A percentile compares a stretch with the other conserved stretches of the same genome.
phyloP scores from a whole-genome alignment of 495 filamentous ascomycete species.

The Daldinia bambusicola region DNA sequence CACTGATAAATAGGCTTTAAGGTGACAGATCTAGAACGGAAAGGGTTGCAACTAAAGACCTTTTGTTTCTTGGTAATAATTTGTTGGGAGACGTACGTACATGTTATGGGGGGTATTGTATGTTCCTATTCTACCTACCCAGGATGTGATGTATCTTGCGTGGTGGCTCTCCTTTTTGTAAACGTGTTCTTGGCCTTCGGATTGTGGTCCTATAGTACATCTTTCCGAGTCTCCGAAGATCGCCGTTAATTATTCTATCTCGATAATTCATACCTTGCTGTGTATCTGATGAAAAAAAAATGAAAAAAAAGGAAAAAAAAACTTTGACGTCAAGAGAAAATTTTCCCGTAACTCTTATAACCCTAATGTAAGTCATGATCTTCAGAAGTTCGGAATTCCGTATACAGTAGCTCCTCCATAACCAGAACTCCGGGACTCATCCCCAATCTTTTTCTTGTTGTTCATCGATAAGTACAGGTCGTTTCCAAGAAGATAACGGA shows the following conservation, averaged over 20 bases:
- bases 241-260: constrained; percentile 8
- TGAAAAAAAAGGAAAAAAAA: constrained; percentile 31
- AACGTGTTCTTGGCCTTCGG: background rate
- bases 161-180: constrained; percentile 12
- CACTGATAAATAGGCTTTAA: constrained; percentile 36
- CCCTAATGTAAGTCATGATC: constrained; percentile 25
- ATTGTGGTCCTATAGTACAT: background rate
- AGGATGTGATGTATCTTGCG: constrained; percentile 9
- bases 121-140: background rate
- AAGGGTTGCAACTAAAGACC: constrained; percentile 12
- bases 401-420: constrained; percentile 30
- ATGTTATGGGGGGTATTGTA: constrained; percentile 17
- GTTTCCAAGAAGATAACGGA: constrained; percentile 44
- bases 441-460: constrained; percentile 13
- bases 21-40: constrained; percentile 39
- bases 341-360: background rate
- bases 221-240: constrained; percentile 32
- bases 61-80: constrained; percentile 25
- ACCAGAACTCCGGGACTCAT: constrained; percentile 36
- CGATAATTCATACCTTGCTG: constrained; percentile 8
- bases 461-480: constrained; percentile 11
- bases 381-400: constrained; percentile 34
- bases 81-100: constrained; percentile 28
- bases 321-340: constrained; percentile 8
- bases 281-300: constrained; percentile 27